Base-by-base conservation (phyloP, 2,329 filamentous ascomycete species). In the Aphanocladium album region DNA sequence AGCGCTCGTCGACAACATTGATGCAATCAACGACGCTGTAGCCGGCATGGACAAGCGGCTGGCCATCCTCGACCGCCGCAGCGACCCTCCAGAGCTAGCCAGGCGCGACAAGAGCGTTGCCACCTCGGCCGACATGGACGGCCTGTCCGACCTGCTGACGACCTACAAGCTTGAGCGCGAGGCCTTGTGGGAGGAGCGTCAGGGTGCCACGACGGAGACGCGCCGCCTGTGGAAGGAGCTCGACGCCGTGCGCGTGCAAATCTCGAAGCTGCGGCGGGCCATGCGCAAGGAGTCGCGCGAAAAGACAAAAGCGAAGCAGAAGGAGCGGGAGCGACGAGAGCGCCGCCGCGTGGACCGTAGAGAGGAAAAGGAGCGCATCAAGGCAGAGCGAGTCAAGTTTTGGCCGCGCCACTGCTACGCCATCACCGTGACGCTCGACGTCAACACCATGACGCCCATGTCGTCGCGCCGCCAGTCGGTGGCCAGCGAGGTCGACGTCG, bases 401-500 rank as follows among this genome's bases (percentile, higher is more conserved):
- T 83, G 80, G 81, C 77, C 80, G 1, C 76, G 74, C 54, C 70
- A 71, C 21, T 77, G 77, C 66, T 82, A 81, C 67, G 70, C 72
- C 6, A 74, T 83, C 46, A 77, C 73, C 17, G 77, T 83, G 65
- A 80, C 74, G 4, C 71, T 83, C 16, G 80, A 83, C 49, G 75
- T 74, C 8, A 66, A 73, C n/a, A 65, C 61, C 33, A 70, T 74
- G 49, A 80, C 78, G 0, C 76, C 76, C 4, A 60, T 57, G 41
- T 8, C 75, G 79, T 61, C 71, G 70, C 23, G 79, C 79, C 52
- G 37, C 33, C 53, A 30, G 17, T 61, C 58, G 2, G 27, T 62
- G 17, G 45, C 55, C 21, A 62, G 60, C 41, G 60, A 62, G 16
- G 16, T 53, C 1, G 80, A 84, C 62, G 75, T 83, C 50, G 74